A percentile compares a stretch with the other conserved stretches of the same genome.
Conservation (phyloP, 2,329 filamentous ascomycete species). For the Alternaria arborescens region DNA sequence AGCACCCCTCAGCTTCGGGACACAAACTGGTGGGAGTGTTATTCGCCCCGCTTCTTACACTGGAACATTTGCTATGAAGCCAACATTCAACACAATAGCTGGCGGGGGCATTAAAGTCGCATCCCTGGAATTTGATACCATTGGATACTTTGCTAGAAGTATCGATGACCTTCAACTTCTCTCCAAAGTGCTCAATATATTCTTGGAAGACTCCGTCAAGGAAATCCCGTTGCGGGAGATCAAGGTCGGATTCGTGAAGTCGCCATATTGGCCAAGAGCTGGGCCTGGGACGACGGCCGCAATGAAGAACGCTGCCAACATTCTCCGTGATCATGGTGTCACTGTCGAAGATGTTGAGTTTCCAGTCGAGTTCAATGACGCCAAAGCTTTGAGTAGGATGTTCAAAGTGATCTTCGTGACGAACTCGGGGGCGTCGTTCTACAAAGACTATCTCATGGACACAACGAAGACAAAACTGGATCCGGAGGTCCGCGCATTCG, state of each 20-base stretch:
- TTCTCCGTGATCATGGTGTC: background rate
- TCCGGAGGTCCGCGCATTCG: background rate
- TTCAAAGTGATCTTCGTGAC: background rate
- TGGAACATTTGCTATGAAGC: background rate
- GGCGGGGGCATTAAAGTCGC: background rate
- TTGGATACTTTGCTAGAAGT: background rate
- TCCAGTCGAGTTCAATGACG: background rate
- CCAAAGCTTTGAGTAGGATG: background rate
- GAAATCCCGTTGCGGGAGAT: too few relatives aligned
- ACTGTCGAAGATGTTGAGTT: background rate
- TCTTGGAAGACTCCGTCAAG: too few relatives aligned
- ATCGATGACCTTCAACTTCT: background rate
- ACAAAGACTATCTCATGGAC: background rate
- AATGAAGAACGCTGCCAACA: background rate
- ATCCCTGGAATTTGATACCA: background rate
- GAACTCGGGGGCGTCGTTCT: background rate
- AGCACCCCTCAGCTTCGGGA: background rate
- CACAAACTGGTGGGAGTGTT: background rate
- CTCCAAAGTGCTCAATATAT: too few relatives aligned
- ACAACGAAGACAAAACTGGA: background rate
- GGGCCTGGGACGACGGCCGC: background rate
- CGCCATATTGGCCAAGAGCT: background rate
- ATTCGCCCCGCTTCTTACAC: background rate
- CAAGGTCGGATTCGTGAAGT: background rate
- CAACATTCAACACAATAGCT: background rate